Percentiles rank a stretch among this genome's conserved stretches.
Evolutionary conservation across 495 filamentous ascomycete genomes (phyloP).

Genomic region (Xylaria palmicola): DNA sequence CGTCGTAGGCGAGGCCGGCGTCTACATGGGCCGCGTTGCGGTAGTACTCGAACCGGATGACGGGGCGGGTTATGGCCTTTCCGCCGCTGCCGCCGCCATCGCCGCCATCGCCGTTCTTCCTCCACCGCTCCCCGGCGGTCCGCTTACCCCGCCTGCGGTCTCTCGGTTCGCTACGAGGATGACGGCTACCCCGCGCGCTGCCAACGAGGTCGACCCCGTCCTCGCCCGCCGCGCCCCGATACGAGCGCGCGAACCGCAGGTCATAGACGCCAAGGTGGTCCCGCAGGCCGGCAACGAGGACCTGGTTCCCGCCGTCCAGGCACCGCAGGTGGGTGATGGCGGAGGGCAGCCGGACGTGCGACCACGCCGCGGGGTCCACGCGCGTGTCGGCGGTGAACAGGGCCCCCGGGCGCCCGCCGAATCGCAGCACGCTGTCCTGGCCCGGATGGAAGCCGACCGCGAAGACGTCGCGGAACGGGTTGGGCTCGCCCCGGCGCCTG

Average conservation of each 20-base stretch:
- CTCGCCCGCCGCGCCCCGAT: not conserved
- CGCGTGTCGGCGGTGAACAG: constrained; percentile 38
- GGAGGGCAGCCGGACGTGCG: constrained; percentile 5
- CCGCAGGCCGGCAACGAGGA: constrained; percentile 39
- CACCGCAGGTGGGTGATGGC: constrained; percentile 35
- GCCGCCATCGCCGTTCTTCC: no score
- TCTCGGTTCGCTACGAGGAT: no score
- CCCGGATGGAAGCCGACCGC: constrained; percentile 27
- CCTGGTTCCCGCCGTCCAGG: constrained; percentile 26
- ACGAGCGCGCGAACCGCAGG: constrained; percentile 26
- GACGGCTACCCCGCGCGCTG: no score
- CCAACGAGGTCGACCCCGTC: no score
- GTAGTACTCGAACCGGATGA: constrained; percentile 38
- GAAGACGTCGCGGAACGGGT: constrained; percentile 21
- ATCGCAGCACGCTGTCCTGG: constrained; percentile 31
- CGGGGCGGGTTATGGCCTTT: constrained; percentile 16
- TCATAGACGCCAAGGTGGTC: constrained; percentile 41
- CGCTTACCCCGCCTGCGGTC: not conserved
- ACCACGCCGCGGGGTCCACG: constrained; percentile 16
- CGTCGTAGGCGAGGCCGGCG: constrained; percentile 39
- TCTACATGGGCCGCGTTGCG: constrained; percentile 33
- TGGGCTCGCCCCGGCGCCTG: no score
- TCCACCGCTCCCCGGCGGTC: not conserved
- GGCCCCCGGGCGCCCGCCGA: constrained; percentile 36
- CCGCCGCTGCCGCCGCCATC: no score